Evolutionary conservation across 305 asterid genomes (phyloP).

Genomic region (Fraxinus floribunda): DNA sequence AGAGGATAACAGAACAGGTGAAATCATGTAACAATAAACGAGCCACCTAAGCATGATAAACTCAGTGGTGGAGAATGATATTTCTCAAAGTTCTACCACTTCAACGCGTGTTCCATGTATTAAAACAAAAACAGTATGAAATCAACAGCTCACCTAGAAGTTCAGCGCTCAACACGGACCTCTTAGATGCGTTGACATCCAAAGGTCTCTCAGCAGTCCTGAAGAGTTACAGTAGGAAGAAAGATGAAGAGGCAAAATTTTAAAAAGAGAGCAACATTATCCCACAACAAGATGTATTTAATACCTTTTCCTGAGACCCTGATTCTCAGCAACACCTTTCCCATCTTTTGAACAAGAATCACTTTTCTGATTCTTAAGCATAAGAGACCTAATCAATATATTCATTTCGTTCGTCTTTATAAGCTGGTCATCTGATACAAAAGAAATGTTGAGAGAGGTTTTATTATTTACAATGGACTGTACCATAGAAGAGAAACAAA

Average conservation of each 20-base stretch:
- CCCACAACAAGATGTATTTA: conserved; percentile 12
- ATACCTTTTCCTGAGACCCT: conserved; percentile 73
- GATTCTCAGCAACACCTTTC: conserved; percentile 41
- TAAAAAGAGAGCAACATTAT: neutral
- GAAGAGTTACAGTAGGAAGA: conserved; percentile 24
- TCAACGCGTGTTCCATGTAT: neutral
- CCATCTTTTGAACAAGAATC: conserved; percentile 51
- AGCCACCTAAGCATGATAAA: neutral
- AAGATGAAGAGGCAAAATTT: conserved; percentile 20
- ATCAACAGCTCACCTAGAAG: conserved; percentile 46
- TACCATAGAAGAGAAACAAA: neutral
- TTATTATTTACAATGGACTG: conserved; percentile 6
- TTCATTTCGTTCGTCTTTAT: conserved; percentile 78
- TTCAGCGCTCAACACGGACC: conserved; percentile 49
- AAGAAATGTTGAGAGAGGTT: neutral
- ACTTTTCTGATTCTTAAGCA: conserved; percentile 68
- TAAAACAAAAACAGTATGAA: conserved; percentile 3
- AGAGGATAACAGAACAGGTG: neutral
- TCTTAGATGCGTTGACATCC: conserved; percentile 63
- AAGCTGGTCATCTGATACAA: conserved; percentile 56
- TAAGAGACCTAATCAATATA: conserved; percentile 81
- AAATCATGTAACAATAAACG: neutral
- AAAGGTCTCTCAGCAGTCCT: conserved; percentile 70
- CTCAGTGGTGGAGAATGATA: neutral
- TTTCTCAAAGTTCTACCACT: neutral